phyloP scores from a whole-genome alignment of 1,284 basidiomycete genomes.

The Leccinum subrobustum region DNA sequence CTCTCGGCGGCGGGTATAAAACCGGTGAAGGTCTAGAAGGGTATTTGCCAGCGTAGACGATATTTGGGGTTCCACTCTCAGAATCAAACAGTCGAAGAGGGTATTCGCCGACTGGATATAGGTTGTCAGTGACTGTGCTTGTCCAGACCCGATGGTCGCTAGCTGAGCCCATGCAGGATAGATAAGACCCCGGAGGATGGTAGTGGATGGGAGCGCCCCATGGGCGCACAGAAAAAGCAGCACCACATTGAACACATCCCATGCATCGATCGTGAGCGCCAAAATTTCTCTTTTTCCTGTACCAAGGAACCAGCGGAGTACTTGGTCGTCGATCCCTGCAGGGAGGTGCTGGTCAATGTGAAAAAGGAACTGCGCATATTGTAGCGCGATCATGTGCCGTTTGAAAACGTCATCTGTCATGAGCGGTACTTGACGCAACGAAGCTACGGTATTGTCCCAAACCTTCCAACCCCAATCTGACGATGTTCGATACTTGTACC shows the following conservation, averaged over 20 bases:
- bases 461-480: conserved; percentile 73
- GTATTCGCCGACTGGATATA: conserved; percentile 61
- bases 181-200: conserved; percentile 66
- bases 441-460: conserved; percentile 76
- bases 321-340: conserved; percentile 62
- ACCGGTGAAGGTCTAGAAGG: conserved; percentile 62
- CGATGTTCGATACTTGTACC: conserved; percentile 75
- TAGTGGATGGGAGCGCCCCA: conserved; percentile 67
- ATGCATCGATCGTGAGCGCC: conserved; percentile 55
- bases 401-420: conserved; percentile 48
- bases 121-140: conserved; percentile 43
- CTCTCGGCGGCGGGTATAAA: conserved; percentile 63
- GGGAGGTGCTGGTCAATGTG: conserved; percentile 75
- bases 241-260: conserved; percentile 63
- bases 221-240: conserved; percentile 64
- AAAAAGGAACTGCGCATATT: conserved; percentile 67
- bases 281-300: conserved; percentile 60
- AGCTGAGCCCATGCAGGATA: conserved; percentile 71
- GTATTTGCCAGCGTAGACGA: conserved; percentile 47
- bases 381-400: conserved; percentile 51
- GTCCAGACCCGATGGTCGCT: conserved; percentile 39
- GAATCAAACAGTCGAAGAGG: conserved; percentile 57
- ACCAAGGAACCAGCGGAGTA: conserved; percentile 67
- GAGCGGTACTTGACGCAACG: conserved; percentile 60
- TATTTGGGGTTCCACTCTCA: conserved; percentile 49